Base-by-base conservation (phyloP, 768 basidiomycete species). In the Russula dissimulans region DNA sequence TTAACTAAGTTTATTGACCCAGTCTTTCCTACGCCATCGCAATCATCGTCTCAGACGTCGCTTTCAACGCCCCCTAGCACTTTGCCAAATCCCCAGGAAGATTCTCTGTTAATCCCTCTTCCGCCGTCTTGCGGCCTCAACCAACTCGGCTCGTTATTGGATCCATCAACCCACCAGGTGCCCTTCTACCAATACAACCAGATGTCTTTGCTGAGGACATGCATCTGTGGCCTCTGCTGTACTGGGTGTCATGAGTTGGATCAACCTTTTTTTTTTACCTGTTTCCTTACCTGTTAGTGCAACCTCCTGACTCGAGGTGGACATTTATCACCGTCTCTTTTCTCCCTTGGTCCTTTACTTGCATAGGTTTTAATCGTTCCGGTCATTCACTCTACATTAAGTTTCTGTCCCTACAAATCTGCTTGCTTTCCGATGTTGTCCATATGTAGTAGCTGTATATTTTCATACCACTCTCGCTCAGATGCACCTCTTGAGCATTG, bases 131-230 rank as follows among this genome's bases (percentile, higher is more conserved):
- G 8, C 11, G 11, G 2, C 11, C 6, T 18, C 45, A 32, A 52
- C 15, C 44, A 43, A 5, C 11, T 38, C 15, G 17, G 8, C 1
- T 39, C 52, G 4, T 2, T 47, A 6, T 14, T 59, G 18, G 60
- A 57, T 22, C 3, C 55, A 34, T 61, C 55, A 0, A 32, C 18
- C 55, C 60, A 26, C 60, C 55, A 3, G 57, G 60, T 31, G 10
- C 4, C 10, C n/a, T 51, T 36, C 43, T 61, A 5, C 17, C 60
- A 8, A 1, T 31, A 4, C 17, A 46, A 22, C 12, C 36, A 12
- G 43, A 15, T n/a, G 3, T 42, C 10, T 61, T 57, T 38, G 18
- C 29, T 8, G 43, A 46, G 2, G 29, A 56, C 5, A 12, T 34
- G 14, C 5, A 44, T 14, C 22, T 52, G 38, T 56, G 43, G 38